Conservation (phyloP, 2,329 filamentous ascomycete species). For the Mollisia scopiformis region DNA sequence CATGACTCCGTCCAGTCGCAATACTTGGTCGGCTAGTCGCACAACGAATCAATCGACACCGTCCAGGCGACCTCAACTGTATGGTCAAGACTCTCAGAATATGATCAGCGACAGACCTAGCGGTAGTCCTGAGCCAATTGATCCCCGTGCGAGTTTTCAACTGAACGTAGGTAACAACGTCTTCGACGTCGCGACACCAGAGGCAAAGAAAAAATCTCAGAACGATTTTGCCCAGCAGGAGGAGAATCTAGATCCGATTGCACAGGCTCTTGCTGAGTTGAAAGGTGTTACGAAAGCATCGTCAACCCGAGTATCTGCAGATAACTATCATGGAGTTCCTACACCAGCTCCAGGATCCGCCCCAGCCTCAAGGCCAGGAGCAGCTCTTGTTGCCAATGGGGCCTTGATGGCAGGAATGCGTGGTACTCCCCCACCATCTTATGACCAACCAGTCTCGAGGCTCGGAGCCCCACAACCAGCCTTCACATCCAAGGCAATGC, state of each 20-base stretch:
- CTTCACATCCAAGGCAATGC: constrained; percentile 93
- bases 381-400: constrained; percentile 42
- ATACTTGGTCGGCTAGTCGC: constrained; percentile 56
- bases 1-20: constrained; percentile 49
- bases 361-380: constrained; percentile 47
- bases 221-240: constrained; percentile 45
- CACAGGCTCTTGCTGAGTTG: constrained; percentile 86
- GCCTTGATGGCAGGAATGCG: constrained; percentile 60
- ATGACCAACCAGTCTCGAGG: constrained; percentile 74
- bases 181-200: constrained; percentile 85
- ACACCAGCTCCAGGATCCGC: constrained; percentile 68
- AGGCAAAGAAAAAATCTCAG: constrained; percentile 54
- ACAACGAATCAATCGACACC: constrained; percentile 28
- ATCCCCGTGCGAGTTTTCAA: constrained; percentile 89
- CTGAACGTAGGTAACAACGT: constrained; percentile 96
- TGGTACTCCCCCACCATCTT: constrained; percentile 84
- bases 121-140: constrained; percentile 81
- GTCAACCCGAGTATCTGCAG: constrained; percentile 85
- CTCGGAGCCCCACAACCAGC: constrained; percentile 90
- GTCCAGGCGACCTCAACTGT: constrained; percentile 44
- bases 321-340: constrained; percentile 90
- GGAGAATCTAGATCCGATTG: constrained; percentile 84
- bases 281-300: constrained; percentile 86
- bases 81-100: constrained; percentile 42
- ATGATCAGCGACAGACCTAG: constrained; percentile 46